A percentile compares a stretch with the other conserved stretches of the same genome.
These are phyloP conservation scores for Lumnitzera littorea DNA, from an alignment of 345 rosid genomes.

Conservation along the genomic window DNA sequence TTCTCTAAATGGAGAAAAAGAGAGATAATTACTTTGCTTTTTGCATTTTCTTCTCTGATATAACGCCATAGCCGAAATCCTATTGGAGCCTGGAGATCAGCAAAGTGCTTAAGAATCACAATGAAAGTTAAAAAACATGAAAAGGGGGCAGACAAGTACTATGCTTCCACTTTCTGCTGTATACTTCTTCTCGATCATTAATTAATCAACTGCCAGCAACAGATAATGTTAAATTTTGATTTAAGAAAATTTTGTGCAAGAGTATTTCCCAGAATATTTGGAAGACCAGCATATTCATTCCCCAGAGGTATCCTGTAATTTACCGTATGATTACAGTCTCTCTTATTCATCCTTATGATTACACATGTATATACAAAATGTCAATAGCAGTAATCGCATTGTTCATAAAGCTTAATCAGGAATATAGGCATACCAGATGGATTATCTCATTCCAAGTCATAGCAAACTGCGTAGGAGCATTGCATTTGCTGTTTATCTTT, in stretches of 20 bases:
- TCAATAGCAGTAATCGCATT: not conserved
- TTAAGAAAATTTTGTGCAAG: too few relatives aligned
- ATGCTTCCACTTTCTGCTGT: not conserved
- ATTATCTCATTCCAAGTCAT: constrained; percentile 46
- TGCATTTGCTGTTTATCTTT: constrained; percentile 29
- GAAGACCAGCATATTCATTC: too few relatives aligned
- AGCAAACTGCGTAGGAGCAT: constrained; percentile 29
- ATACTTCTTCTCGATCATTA: not conserved
- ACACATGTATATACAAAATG: not conserved
- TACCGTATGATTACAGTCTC: too few relatives aligned
- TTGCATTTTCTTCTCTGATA: constrained; percentile 45
- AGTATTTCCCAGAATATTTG: too few relatives aligned
- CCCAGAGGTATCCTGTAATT: too few relatives aligned
- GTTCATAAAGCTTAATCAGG: not conserved
- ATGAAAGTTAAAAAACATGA: not conserved
- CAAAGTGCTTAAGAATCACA: not conserved
- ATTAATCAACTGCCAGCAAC: too few relatives aligned
- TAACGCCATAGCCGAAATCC: constrained; percentile 65
- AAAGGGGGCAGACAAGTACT: not conserved
- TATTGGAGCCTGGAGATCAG: constrained; percentile 62
- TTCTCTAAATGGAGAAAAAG: not conserved
- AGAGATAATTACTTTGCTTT: constrained; percentile 47
- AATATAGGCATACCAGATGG: constrained; percentile 41
- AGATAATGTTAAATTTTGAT: too few relatives aligned
- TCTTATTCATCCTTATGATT: not conserved